Evolutionary conservation across 768 basidiomycete species (phyloP).

Genomic region (Calocera viscosa): DNA sequence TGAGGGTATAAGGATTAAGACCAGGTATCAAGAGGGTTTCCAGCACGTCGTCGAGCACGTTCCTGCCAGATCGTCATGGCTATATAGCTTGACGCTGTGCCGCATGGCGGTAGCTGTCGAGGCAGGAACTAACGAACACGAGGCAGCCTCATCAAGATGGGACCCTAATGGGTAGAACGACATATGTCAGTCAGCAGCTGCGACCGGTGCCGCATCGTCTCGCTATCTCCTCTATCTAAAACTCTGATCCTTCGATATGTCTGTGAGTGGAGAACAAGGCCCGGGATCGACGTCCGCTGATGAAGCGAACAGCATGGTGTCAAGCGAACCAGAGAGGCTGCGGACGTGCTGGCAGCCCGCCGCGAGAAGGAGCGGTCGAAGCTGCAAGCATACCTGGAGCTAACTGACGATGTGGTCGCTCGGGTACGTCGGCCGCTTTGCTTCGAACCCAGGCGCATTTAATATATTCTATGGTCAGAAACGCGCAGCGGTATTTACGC

Average conservation of each 20-base stretch:
- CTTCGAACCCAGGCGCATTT: too few relatives aligned
- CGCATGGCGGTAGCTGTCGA: not conserved
- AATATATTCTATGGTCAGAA: too few relatives aligned
- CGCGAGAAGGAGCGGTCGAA: slow-evolving; percentile 59
- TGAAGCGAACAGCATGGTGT: slow-evolving; percentile 35
- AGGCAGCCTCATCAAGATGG: not conserved
- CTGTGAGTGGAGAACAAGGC: not conserved
- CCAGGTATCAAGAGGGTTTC: not conserved
- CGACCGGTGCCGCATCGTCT: not conserved
- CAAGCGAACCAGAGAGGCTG: slow-evolving; percentile 46
- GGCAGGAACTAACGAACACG: not conserved
- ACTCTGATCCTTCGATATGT: not conserved
- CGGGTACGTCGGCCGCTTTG: too few relatives aligned
- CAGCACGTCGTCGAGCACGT: not conserved
- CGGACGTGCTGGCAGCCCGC: slow-evolving; percentile 52
- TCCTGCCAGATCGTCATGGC: not conserved
- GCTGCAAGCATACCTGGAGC: slow-evolving; percentile 58
- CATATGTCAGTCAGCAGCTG: not conserved
- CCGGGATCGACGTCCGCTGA: not conserved
- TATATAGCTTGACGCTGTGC: not conserved
- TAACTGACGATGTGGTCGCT: slow-evolving; percentile 34
- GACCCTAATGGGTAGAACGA: not conserved
- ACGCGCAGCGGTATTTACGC: not conserved
- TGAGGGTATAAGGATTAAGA: not conserved
- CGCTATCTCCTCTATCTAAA: not conserved